phyloP scores from a whole-genome alignment of 2,329 filamentous ascomycete species.

The Ceratocystis lukuohia region DNA sequence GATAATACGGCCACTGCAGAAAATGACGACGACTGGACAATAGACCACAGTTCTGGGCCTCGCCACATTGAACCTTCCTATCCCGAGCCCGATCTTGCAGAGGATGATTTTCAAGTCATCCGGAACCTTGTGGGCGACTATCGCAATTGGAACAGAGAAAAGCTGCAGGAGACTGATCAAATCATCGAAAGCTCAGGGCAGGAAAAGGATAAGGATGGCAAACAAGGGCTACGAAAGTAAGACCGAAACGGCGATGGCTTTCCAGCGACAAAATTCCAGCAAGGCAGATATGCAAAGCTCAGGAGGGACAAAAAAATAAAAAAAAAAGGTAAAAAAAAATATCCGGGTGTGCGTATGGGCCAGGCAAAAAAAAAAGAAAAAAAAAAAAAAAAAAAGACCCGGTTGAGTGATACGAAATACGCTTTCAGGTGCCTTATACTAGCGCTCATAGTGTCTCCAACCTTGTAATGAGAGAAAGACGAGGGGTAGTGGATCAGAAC shows the following conservation, averaged over 20 bases:
- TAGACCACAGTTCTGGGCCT: constrained; percentile 2
- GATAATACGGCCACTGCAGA: not conserved
- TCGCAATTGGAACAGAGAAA: constrained; percentile 1
- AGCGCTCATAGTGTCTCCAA: not conserved
- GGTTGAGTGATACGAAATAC: not conserved
- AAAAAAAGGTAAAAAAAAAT: too few relatives aligned
- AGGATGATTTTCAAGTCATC: not conserved
- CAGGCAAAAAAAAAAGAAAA: too few relatives aligned
- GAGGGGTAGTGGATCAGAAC: not conserved
- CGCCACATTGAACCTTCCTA: not conserved
- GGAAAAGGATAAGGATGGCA: too few relatives aligned
- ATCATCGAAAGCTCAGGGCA: not conserved
- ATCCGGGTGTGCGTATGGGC: too few relatives aligned
- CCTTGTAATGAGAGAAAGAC: not conserved
- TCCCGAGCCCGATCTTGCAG: not conserved
- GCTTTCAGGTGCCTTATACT: not conserved
- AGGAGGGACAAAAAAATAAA: too few relatives aligned
- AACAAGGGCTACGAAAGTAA: not conserved
- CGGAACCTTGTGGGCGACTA: not conserved
- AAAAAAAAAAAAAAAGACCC: not conserved
- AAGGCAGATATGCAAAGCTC: too few relatives aligned
- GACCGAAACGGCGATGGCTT: not conserved
- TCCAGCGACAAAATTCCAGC: not conserved
- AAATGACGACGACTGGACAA: constrained; percentile 5
- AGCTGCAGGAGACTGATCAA: not conserved